Base-by-base conservation (phyloP, 1,284 basidiomycete genomes). In the Golubevia pallescens region DNA sequence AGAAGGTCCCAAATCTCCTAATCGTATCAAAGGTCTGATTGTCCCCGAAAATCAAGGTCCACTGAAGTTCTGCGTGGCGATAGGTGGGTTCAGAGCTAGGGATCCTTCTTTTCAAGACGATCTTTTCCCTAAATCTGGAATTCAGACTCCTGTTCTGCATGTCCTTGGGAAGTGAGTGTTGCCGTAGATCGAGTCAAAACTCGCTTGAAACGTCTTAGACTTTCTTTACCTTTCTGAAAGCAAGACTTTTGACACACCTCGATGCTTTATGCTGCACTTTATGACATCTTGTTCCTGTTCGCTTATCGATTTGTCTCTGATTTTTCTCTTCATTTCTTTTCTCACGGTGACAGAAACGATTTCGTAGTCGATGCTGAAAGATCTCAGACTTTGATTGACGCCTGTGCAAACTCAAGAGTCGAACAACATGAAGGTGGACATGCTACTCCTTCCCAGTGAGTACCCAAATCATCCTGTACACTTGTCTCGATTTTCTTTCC, bases 351-450 rank as follows among this genome's bases (percentile, higher is more conserved):
- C 60, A 62, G 60, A 16, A 62, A 62, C 21, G 63, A 64, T 42
- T 55, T 53, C 58, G 60, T 64, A 24, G 42, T 64, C 32, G 63
- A 58, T 16, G 62, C 62, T 20, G 60, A 80, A 13, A 63, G 74
- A 8, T 71, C 79, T n/a, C 69, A 77, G 58, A 76, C 77, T 6
- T 66, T 82, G 3, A 69, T 78, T 0, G 68, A 80, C 13, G 67
- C 62, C 2, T 76, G 73, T 59, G 64, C 63, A 24, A 71, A 81
- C 32, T 70, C 74, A 0, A 66, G 82, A n/a, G 73, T 85, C 6
- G 78, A 80, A 63, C 61, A 69, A 13, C 82, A 85, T 67, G 74
- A 77, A n/a, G 81, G 82, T 52, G 82, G 81, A 42, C 82, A 85
- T 65, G 73, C 75, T 23, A 56, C 80, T 1, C 82, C 82, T 56